Base-by-base conservation (phyloP, 345 rosid species). In the Durio zibethinus region DNA sequence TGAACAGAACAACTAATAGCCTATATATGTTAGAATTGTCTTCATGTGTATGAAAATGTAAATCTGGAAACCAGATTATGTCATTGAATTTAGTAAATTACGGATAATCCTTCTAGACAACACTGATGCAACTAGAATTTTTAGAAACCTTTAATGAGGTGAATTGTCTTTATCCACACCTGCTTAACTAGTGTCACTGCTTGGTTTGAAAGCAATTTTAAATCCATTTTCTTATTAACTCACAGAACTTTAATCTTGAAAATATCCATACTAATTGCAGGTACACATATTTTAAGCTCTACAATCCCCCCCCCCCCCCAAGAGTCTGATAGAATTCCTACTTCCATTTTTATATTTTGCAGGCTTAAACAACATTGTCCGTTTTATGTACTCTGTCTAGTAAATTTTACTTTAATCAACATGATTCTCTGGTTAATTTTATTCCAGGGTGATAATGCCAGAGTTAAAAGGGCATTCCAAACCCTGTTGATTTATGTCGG, bases 401-500 rank as follows among this genome's bases (percentile, higher is more conserved):
- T 33, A 20, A 48, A 21, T 48, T 50, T 25, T 47, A 29, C 47
- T 27, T 68, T 23, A 23, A 66, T 14, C 73, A 66, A 40, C 47
- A n/a, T 78, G 64, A 47, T 56, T 53, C 62, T 56, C 27, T 27
- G 65, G 21, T 40, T 45, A n/a, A 21, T 45, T 45, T 50, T 38
- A 54, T 40, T 76, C 25, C 75, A 95, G 97, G 87, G 82, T 59
- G 89, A 88, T 57, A 89, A 89, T 76, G 85, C 83, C 76, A 73
- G 77, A 76, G 93, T 89, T 57, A 82, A 74, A 82, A 86, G 80
- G 78, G 94, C 92, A 48, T 84, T 89, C 74, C 90, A 89, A 74
- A 90, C 97, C 12, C 94, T 95, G 72, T 77, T 93, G 71, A 72
- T 80, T 23, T 88, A 87, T 81, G 86, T 95, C 20, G 85, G 92